Percentiles rank a stretch among this genome's conserved stretches.
Conservation (phyloP, 163 green algal species). For the Prototheca stagnorum region DNA sequence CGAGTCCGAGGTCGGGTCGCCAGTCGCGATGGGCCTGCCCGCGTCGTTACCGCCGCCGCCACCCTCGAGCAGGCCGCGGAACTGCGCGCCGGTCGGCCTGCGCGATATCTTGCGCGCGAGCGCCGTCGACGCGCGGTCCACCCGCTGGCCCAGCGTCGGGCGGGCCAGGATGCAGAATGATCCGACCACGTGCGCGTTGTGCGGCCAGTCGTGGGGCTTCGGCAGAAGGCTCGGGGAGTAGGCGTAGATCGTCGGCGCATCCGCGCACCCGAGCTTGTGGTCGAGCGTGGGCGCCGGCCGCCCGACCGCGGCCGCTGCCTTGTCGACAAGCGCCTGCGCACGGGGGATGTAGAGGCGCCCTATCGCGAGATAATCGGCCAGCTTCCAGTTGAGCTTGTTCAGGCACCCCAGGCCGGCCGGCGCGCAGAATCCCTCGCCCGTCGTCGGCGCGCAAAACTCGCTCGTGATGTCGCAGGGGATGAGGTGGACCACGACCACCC, state of each 20-base stretch:
- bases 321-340: background rate
- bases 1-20: no score
- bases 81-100: no score
- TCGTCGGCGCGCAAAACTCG: conserved; percentile 8
- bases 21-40: no score
- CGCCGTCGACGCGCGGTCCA: no score
- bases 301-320: background rate
- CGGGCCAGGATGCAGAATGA: conserved; percentile 3
- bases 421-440: conserved; percentile 8
- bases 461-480: conserved; percentile 9
- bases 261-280: background rate
- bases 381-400: conserved; percentile 11
- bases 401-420: conserved; percentile 1
- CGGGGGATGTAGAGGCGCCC: conserved; percentile 2
- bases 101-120: no score
- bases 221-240: conserved; percentile 36
- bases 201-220: conserved; percentile 43
- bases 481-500: conserved; percentile 4
- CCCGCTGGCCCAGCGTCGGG: no score
- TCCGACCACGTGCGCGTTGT: conserved; percentile 36
- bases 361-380: background rate
- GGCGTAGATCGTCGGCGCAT: conserved; percentile 36
- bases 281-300: background rate
- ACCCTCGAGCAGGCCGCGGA: no score
- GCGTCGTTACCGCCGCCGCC: no score